Percentiles rank a stretch among this genome's conserved stretches.
Evolutionary conservation across 1,139 yeast species (phyloP).

Genomic region (Pichia norvegensis): DNA sequence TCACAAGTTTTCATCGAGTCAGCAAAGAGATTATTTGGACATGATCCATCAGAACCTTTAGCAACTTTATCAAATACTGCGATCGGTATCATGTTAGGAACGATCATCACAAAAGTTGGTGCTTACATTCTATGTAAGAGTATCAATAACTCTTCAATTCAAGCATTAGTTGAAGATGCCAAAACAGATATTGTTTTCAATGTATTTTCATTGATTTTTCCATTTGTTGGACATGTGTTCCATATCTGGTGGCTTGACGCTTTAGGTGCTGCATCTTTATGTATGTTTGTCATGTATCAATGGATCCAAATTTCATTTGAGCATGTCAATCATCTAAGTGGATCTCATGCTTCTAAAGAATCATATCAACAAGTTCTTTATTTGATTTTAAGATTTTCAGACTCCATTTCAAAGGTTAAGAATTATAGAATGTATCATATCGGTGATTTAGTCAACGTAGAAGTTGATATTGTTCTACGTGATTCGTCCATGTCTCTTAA

Average conservation of each 20-base stretch:
- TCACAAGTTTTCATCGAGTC: slow-evolving; percentile 68
- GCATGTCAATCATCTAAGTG: slow-evolving; percentile 68
- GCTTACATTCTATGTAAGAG: slow-evolving; percentile 61
- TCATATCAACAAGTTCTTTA: slow-evolving; percentile 64
- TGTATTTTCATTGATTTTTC: slow-evolving; percentile 62
- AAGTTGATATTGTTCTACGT: slow-evolving; percentile 58
- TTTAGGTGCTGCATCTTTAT: slow-evolving; percentile 57
- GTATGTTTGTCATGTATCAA: slow-evolving; percentile 52
- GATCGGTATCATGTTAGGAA: slow-evolving; percentile 50
- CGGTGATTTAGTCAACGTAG: slow-evolving; percentile 71
- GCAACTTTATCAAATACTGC: slow-evolving; percentile 51
- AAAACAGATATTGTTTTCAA: slow-evolving; percentile 70
- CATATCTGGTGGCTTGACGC: slow-evolving; percentile 70
- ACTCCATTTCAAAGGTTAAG: slow-evolving; percentile 55
- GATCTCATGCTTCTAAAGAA: slow-evolving; percentile 57
- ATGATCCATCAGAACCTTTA: slow-evolving; percentile 25
- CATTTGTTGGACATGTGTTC: slow-evolving; percentile 47
- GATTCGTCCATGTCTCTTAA: slow-evolving; percentile 47
- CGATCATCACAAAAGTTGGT: slow-evolving; percentile 51
- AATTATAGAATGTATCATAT: slow-evolving; percentile 69
- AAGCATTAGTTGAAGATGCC: slow-evolving; percentile 79
- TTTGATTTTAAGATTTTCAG: slow-evolving; percentile 62
- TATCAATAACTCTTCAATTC: slow-evolving; percentile 62
- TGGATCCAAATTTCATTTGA: slow-evolving; percentile 60
- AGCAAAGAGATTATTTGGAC: slow-evolving; percentile 27